phyloP scores from a whole-genome alignment of 345 rosid genomes.

The Murraya paniculata region DNA sequence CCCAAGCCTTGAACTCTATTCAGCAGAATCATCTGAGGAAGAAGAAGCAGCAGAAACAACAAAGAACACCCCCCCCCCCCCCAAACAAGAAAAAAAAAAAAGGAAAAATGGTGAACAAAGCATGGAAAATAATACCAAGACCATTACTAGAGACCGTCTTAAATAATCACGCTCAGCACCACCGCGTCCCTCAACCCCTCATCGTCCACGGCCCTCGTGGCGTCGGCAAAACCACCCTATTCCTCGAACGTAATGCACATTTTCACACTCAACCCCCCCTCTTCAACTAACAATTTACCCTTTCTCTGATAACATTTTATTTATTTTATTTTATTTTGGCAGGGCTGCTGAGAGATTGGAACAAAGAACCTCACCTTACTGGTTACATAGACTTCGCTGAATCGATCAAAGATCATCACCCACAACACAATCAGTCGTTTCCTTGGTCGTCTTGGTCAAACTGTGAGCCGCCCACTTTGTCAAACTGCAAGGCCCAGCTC shows the following conservation, averaged over 20 bases:
- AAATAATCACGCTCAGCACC: slow-evolving; percentile 92
- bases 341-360: slow-evolving; percentile 87
- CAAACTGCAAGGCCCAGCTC: slow-evolving; percentile 67
- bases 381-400: slow-evolving; percentile 92
- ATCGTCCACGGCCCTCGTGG: slow-evolving; percentile 98
- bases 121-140: slow-evolving; percentile 88
- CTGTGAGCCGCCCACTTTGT: slow-evolving; percentile 57
- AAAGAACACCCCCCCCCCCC: too few relatives aligned
- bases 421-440: slow-evolving; percentile 53
- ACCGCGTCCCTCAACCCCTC: slow-evolving; percentile 93
- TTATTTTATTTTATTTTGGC: slow-evolving; percentile 1
- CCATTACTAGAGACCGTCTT: slow-evolving; percentile 81
- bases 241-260: slow-evolving; percentile 62
- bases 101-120: slow-evolving; percentile 63
- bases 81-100: too few relatives aligned
- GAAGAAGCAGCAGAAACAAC: background rate
- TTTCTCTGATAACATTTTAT: background rate
- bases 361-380: slow-evolving; percentile 77
- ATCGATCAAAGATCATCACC: slow-evolving; percentile 73
- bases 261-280: too few relatives aligned
- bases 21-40: background rate
- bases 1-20: background rate
- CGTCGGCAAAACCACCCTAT: slow-evolving; percentile 91
- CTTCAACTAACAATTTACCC: background rate
- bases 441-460: slow-evolving; percentile 93